Conservation (phyloP, 441 rosid genomes). For the Geranium incanum region DNA sequence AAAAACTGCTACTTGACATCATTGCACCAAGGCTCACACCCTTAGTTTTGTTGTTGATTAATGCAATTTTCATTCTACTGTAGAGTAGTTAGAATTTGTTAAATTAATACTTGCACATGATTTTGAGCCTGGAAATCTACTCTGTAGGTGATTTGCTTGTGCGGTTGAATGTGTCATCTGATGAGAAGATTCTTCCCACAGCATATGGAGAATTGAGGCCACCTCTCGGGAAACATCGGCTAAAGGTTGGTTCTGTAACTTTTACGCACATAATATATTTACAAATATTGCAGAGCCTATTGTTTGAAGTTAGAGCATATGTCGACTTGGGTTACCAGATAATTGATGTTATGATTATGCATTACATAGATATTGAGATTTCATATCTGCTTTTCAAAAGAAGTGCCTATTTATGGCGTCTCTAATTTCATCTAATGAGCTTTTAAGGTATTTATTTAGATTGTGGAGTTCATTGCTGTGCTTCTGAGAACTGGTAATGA, state of each 20-base stretch:
- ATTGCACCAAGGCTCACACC: neutral
- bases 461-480: conserved; percentile 86
- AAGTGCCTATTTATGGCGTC: neutral
- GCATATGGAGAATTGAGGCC: conserved; percentile 86
- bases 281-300: neutral
- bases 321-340: conserved; percentile 5
- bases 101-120: neutral
- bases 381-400: neutral
- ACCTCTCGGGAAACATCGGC: conserved; percentile 94
- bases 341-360: neutral
- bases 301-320: neutral
- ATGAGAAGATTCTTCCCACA: conserved; percentile 74
- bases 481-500: conserved; percentile 71
- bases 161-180: conserved; percentile 63
- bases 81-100: neutral
- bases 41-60: neutral
- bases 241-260: conserved; percentile 56
- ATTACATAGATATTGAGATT: neutral
- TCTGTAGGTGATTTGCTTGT: conserved; percentile 61
- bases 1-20: neutral
- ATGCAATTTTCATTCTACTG: neutral
- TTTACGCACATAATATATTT: conserved; percentile 14
- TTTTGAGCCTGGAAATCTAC: conserved; percentile 12
- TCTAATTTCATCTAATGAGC: neutral
- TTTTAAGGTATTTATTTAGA: conserved; percentile 35